Conservation (phyloP, 2,329 filamentous ascomycete species). For the Paecilomyces niveus region DNA sequence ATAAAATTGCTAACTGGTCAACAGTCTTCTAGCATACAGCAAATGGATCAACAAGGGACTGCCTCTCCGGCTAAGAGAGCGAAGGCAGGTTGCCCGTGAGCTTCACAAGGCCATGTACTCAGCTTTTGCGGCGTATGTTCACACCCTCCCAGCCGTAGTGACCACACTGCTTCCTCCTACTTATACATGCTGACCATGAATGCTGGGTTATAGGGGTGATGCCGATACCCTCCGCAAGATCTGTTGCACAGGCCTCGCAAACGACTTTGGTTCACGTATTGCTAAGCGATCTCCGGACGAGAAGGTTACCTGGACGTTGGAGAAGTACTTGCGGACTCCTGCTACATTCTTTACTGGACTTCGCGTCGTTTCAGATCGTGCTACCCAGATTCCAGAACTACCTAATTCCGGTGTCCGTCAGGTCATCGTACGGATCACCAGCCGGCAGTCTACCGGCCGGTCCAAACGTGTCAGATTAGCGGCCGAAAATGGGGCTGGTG, state of each 20-base stretch:
- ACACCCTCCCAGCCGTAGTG: not conserved
- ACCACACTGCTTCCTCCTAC: not conserved
- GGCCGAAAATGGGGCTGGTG: slow-evolving; percentile 3
- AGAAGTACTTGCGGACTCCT: slow-evolving; percentile 30
- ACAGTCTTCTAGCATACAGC: slow-evolving; percentile 24
- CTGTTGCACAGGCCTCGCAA: slow-evolving; percentile 32
- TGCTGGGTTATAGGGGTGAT: slow-evolving; percentile 25
- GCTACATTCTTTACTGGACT: slow-evolving; percentile 29
- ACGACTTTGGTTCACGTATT: slow-evolving; percentile 27
- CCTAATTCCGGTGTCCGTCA: slow-evolving; percentile 33
- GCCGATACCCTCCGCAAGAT: slow-evolving; percentile 25
- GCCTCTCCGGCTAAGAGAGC: slow-evolving; percentile 27
- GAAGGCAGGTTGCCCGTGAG: slow-evolving; percentile 29
- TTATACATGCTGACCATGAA: not conserved
- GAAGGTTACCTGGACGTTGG: slow-evolving; percentile 28
- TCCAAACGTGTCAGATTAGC: not conserved
- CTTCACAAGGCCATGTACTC: slow-evolving; percentile 43
- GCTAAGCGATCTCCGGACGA: slow-evolving; percentile 23
- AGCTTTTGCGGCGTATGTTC: slow-evolving; percentile 39
- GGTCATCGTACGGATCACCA: slow-evolving; percentile 33
- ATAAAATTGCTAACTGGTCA: slow-evolving; percentile 10
- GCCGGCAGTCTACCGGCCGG: slow-evolving; percentile 25
- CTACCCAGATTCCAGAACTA: slow-evolving; percentile 32
- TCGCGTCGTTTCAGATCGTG: slow-evolving; percentile 35
- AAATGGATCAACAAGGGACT: slow-evolving; percentile 24